Conservation (phyloP, 768 basidiomycete species). For the Sistotremastrum niveocremeum region DNA sequence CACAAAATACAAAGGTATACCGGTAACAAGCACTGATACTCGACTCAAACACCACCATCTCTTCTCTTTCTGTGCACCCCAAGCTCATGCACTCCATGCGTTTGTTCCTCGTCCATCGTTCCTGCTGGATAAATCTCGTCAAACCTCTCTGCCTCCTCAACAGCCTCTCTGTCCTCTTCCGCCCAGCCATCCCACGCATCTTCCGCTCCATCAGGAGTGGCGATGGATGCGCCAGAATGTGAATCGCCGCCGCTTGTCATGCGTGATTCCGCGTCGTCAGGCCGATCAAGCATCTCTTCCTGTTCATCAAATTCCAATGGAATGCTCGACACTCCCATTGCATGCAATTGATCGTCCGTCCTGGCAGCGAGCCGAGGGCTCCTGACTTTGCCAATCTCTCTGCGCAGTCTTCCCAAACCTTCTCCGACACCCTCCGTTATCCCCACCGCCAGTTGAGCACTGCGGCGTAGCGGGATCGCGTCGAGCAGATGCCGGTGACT, state of each 20-base stretch:
- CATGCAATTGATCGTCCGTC: constrained; percentile 11
- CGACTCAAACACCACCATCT: too few relatives aligned
- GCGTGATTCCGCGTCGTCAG: constrained; percentile 13
- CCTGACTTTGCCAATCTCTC: constrained; percentile 40
- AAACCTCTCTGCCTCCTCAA: constrained; percentile 40
- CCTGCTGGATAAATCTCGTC: constrained; percentile 23
- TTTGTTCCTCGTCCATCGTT: background rate
- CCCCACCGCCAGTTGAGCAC: constrained; percentile 28
- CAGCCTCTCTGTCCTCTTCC: constrained; percentile 26
- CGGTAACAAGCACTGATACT: too few relatives aligned
- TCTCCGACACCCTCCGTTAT: constrained; percentile 44
- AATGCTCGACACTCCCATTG: constrained; percentile 17
- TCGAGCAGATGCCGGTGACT: too few relatives aligned
- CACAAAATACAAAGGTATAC: too few relatives aligned
- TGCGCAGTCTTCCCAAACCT: constrained; percentile 42
- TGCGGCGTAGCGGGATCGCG: constrained; percentile 37
- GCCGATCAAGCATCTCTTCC: constrained; percentile 41
- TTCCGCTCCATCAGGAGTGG: constrained; percentile 22
- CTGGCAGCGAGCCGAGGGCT: constrained; percentile 26
- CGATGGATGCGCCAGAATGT: constrained; percentile 20
- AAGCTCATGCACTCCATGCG: too few relatives aligned
- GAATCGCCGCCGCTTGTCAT: constrained; percentile 16
- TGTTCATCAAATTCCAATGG: constrained; percentile 53
- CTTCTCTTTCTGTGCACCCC: too few relatives aligned
- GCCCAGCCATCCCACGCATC: constrained; percentile 29